Conservation (phyloP, 129 eudicot species). For the Chrysanthemum lavandulifolium region DNA sequence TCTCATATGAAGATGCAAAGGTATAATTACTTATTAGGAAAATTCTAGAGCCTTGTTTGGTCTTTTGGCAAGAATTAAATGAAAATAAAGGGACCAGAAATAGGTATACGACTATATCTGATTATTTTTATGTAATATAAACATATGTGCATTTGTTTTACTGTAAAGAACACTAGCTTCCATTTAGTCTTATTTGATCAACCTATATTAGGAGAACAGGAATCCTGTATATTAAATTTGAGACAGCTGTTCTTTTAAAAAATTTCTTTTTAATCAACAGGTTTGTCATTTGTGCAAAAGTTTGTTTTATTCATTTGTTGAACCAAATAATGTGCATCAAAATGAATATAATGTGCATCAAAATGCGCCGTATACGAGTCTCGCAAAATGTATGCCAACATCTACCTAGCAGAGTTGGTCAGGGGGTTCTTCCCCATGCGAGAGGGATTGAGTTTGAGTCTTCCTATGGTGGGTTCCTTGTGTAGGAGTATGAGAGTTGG, state of each 20-base stretch:
- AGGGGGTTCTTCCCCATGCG: too few relatives aligned
- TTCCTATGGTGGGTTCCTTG: too few relatives aligned
- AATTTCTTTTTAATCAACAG: not conserved
- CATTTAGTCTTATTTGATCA: slow-evolving; percentile 10
- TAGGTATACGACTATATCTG: slow-evolving; percentile 26
- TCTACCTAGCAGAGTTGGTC: too few relatives aligned
- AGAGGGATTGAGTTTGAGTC: too few relatives aligned
- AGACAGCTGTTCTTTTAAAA: not conserved
- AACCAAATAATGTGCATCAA: too few relatives aligned
- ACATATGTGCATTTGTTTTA: slow-evolving; percentile 35
- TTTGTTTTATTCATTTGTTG: too few relatives aligned
- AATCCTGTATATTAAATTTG: not conserved
- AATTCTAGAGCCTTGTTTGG: slow-evolving; percentile 18
- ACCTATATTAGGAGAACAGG: not conserved
- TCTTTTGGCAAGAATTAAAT: slow-evolving; percentile 14
- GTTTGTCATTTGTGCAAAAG: too few relatives aligned
- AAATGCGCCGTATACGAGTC: too few relatives aligned
- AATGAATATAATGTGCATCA: too few relatives aligned
- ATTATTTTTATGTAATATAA: slow-evolving; percentile 44
- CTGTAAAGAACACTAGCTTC: slow-evolving; percentile 28
- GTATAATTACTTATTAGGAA: not conserved
- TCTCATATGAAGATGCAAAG: not conserved
- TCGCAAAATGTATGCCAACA: too few relatives aligned
- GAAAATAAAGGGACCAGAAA: slow-evolving; percentile 19
- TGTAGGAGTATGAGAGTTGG: too few relatives aligned